These are phyloP conservation scores for Huntiella moniliformis DNA, from an alignment of 2,329 filamentous ascomycete species.

Conservation along the genomic window DNA sequence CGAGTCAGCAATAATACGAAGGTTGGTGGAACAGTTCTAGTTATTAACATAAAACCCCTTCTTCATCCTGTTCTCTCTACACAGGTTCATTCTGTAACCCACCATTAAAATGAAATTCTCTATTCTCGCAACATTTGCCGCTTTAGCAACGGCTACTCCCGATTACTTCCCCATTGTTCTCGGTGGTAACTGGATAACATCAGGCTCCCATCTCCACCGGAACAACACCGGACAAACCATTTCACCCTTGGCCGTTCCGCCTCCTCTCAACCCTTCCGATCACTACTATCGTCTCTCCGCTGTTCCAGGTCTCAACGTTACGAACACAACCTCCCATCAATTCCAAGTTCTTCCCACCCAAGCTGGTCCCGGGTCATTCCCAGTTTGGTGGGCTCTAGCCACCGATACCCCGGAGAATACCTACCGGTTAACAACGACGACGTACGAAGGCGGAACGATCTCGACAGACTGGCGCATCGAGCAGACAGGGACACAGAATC, in stretches of 20 bases:
- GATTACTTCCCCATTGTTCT: conserved; percentile 10
- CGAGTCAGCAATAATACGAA: too few relatives aligned
- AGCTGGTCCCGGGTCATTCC: conserved; percentile 7
- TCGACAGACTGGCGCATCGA: conserved; percentile 4
- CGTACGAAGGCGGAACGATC: neutral
- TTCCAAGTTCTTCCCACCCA: conserved; percentile 9
- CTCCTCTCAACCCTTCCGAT: conserved; percentile 6
- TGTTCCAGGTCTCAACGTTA: conserved; percentile 2
- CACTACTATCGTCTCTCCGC: conserved; percentile 11
- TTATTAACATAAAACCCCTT: neutral
- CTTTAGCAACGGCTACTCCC: conserved; percentile 1
- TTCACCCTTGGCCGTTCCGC: conserved; percentile 8
- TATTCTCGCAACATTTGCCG: conserved; percentile 1
- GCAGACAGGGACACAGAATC: neutral
- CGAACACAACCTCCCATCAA: neutral
- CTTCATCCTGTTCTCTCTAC: neutral
- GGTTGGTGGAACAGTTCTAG: too few relatives aligned
- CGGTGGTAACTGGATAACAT: conserved; percentile 9
- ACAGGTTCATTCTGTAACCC: neutral
- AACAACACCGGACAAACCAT: conserved; percentile 7
- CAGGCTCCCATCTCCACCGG: conserved; percentile 7
- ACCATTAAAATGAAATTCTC: neutral
- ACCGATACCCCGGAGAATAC: neutral
- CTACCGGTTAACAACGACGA: neutral
- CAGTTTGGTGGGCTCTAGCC: conserved; percentile 4